Evolutionary conservation across 2,329 filamentous ascomycete species (phyloP).

Genomic region (Botryotinia convoluta): DNA sequence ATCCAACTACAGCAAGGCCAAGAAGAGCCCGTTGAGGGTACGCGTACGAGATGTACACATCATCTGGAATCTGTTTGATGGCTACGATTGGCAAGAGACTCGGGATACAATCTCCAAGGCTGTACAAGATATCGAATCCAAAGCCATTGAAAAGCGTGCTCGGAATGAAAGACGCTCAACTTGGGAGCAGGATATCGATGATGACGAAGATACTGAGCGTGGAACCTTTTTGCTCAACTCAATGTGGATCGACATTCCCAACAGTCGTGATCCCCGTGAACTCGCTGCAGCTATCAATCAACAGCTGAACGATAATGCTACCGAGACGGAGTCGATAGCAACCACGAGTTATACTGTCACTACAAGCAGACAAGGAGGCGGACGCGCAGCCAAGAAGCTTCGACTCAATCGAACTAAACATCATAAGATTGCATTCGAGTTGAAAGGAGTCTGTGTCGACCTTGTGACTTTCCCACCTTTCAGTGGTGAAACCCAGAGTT

Average conservation of each 20-base stretch:
- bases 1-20: slow-evolving; percentile 58
- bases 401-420: slow-evolving; percentile 80
- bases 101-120: slow-evolving; percentile 82
- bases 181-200: slow-evolving; percentile 65
- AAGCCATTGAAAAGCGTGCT: slow-evolving; percentile 71
- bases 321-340: slow-evolving; percentile 86
- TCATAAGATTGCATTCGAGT: slow-evolving; percentile 94
- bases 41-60: slow-evolving; percentile 83
- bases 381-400: slow-evolving; percentile 51
- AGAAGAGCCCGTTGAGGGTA: slow-evolving; percentile 70
- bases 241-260: slow-evolving; percentile 91
- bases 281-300: slow-evolving; percentile 82
- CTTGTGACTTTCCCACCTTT: slow-evolving; percentile 75
- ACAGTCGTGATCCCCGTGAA: slow-evolving; percentile 80
- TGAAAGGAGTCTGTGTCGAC: slow-evolving; percentile 80
- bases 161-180: slow-evolving; percentile 54
- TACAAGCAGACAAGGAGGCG: slow-evolving; percentile 48
- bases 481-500: slow-evolving; percentile 80
- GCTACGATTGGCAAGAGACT: slow-evolving; percentile 92
- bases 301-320: slow-evolving; percentile 78
- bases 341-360: slow-evolving; percentile 67
- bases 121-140: slow-evolving; percentile 81
- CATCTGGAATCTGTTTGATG: slow-evolving; percentile 97
- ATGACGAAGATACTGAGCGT: slow-evolving; percentile 83
- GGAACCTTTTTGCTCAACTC: slow-evolving; percentile 98